These are phyloP conservation scores for Omphalotus guepiniiformis DNA, from an alignment of 768 basidiomycete genomes.

Conservation along the genomic window DNA sequence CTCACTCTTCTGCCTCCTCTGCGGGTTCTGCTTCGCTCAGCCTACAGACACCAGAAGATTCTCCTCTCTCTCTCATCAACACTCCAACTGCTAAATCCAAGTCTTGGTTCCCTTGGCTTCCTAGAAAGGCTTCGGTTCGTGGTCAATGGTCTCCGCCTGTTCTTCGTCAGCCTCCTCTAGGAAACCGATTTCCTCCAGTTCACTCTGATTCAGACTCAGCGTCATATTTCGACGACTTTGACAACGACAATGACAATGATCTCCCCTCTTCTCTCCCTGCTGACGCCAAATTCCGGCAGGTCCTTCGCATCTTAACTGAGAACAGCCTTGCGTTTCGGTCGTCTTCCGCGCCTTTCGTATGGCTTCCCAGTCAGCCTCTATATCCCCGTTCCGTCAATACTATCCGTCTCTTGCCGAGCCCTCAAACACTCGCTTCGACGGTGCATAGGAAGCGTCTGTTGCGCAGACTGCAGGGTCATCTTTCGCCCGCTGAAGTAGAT, in stretches of 20 bases:
- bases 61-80: conserved; percentile 25
- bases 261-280: conserved; percentile 10
- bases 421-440: conserved; percentile 37
- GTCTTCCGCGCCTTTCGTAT: conserved; percentile 47
- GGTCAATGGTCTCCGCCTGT: conserved; percentile 21
- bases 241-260: conserved; percentile 16
- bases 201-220: conserved; percentile 30
- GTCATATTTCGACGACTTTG: conserved; percentile 28
- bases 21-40: conserved; percentile 52
- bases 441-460: conserved; percentile 52
- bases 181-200: conserved; percentile 8
- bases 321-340: conserved; percentile 40
- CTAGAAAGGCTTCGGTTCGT: conserved; percentile 35
- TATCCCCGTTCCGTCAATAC: conserved; percentile 59
- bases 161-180: conserved; percentile 18
- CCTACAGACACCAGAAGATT: conserved; percentile 58
- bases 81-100: conserved; percentile 30
- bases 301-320: conserved; percentile 38
- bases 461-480: conserved; percentile 33
- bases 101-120: conserved; percentile 57
- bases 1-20: conserved; percentile 58
- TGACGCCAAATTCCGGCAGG: conserved; percentile 28
- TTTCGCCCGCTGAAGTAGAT: conserved; percentile 36
- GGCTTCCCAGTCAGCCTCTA: conserved; percentile 28
- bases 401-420: conserved; percentile 28